Base-by-base conservation (phyloP, 2,329 filamentous ascomycete species). In the Bretziella fagacearum region DNA sequence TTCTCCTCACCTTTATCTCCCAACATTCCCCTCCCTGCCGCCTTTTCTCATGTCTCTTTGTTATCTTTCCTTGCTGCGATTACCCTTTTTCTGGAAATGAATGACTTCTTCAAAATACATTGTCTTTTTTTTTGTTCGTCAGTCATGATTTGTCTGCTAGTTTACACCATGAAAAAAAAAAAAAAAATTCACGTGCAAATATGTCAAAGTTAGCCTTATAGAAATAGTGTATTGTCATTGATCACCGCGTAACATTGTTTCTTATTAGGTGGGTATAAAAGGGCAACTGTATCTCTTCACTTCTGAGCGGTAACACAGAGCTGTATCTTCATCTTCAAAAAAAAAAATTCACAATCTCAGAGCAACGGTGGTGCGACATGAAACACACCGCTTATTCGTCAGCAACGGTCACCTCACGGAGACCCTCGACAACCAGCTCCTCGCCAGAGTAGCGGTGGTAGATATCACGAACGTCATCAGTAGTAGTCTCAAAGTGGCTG, bases 381-480 rank as follows among this genome's bases (percentile, higher is more conserved):
- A 23, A 44, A 33, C 15, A 35, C 22, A 27, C 39, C 3, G 22
- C 29, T 32, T 51, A 51, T 45, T 51, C 75, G 50, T 84, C 79
- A 15, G 77, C 70, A 53, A 86, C 81, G 60, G 77, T 77, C 57
- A 83, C 71, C 58, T 93, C 84, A 61, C 85, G 76, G 58, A 93
- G 68, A 46, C 84, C 84, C 65, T 93, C 84, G 46, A 95, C 85
- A 59, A 84, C 80, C 55, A 95, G 70, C 62, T 91, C 84, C 62
- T 93, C 77, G 47, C 86, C 85, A 52, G 81, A 77, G 55, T 80
- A 81, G 57, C 91, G 79, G 56, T 68, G 72, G 70, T 94, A 98
- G 57, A 98, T 84, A 62, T 96, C 84, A 67, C 80, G 81, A 60
- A 98, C 87, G 63, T 98, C 89, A 62, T 95, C 91, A 67, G 72